Base-by-base conservation (phyloP, 305 asterid species). In the Rubia peregrina region DNA sequence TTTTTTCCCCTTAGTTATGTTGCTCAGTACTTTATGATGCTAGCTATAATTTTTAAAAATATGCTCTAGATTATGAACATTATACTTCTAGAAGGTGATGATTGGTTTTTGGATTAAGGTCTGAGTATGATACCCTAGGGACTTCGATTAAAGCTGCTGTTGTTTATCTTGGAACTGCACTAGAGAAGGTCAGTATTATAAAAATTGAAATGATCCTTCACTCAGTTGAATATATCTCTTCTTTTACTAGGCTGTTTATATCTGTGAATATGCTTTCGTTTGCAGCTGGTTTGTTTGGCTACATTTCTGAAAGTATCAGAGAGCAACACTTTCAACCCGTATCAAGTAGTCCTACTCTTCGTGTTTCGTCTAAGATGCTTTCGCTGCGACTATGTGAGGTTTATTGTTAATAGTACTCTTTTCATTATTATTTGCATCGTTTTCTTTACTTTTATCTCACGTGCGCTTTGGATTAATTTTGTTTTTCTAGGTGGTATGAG, bases 251-350 rank as follows among this genome's bases (percentile, higher is more conserved):
- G 38, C 41, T 9, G 3, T n/a, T 59, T 5, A 10, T 61, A 67
- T 78, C 61, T 42, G 70, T 66, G 19, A 43, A 21, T 49, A 51
- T 40, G 21, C 46, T 71, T 69, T 71, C 70, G 46, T 65, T 70
- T 71, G 75, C 95, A 92, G 99, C 95, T 95, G 70, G 99, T 91
- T 78, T 94, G 98, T 79, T 88, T 94, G 62, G 99, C 99, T 43
- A 91, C 99, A 40, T 94, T 94, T 88, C 97, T 94, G 51, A 89
- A 89, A n/a, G 99, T 89, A 49, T 87, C 99, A 7, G 99, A 91
- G 76, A 88, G 90, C 74, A 96, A 91, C 83, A 86, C 75, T 74
- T 94, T 94, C 75, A 92, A 94, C 79, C 99, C 98, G 13, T 91
- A 86, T 83, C 99, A 94, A 95, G 99, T 91, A 86, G 56, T 69